These are phyloP conservation scores for Monsonia emarginata DNA, from an alignment of 441 rosid genomes.

Conservation along the genomic window DNA sequence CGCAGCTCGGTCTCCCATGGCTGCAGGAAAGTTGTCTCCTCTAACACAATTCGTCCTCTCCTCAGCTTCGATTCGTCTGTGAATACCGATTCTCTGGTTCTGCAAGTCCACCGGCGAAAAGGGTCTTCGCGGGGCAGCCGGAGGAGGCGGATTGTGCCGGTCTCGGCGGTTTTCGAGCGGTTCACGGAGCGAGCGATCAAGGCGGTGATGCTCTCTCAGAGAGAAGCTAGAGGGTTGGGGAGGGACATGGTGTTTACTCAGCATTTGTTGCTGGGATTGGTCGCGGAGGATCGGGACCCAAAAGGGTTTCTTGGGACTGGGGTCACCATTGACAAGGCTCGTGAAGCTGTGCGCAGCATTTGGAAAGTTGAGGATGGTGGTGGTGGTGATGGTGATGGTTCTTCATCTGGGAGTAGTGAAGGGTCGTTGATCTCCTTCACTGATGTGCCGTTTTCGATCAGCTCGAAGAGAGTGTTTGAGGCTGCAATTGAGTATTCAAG, in stretches of 20 bases:
- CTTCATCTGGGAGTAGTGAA: too few species aligned
- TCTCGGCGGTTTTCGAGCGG: slow-evolving; percentile 16
- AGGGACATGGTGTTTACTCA: slow-evolving; percentile 12
- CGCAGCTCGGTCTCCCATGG: neutral
- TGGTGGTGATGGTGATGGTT: neutral
- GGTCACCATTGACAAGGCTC: slow-evolving; percentile 14
- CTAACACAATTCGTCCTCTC: neutral
- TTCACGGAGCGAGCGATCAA: slow-evolving; percentile 20
- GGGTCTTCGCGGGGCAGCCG: neutral
- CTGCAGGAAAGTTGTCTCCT: neutral
- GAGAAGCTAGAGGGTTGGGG: slow-evolving; percentile 13
- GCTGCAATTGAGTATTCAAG: slow-evolving; percentile 23
- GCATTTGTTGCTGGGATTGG: slow-evolving; percentile 18
- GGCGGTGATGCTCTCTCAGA: slow-evolving; percentile 15
- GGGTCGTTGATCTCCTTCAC: neutral
- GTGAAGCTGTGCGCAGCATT: slow-evolving; percentile 19
- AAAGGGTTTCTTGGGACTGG: slow-evolving; percentile 19
- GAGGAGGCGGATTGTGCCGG: neutral
- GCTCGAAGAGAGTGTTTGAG: slow-evolving; percentile 24
- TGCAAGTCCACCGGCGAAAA: neutral
- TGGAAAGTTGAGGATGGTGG: slow-evolving; percentile 10
- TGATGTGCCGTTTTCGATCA: slow-evolving; percentile 17
- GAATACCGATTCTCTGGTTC: neutral
- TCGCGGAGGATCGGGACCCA: slow-evolving; percentile 19
- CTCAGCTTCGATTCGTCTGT: neutral